Base-by-base conservation (phyloP, 805 yeast genomes). In the Hanseniaspora lachancei region DNA sequence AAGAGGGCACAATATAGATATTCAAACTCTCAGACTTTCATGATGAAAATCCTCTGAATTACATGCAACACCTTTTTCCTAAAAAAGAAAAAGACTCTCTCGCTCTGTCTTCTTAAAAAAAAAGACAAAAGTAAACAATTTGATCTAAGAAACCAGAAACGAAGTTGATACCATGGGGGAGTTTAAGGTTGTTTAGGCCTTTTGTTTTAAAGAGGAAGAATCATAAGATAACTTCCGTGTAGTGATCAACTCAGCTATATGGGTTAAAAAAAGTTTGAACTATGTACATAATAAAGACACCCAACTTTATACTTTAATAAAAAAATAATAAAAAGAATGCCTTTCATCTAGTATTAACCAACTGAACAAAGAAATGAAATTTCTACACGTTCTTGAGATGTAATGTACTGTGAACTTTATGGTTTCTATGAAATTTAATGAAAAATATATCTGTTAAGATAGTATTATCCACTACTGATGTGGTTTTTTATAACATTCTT, bases 391-490 rank as follows among this genome's bases (percentile, higher is more conserved):
- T 20, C 55, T 35, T 51, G 55, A 41, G 51, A 40, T 46, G 46
- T 36, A 51, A 46, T 51, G 55, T 29, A 40, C 57, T 57, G 32
- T 49, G 66, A 62, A 63, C 60, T 69, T 41, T 63, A 61, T 65
- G 72, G 71, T 68, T 68, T 66, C 71, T 67, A 68, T 66, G 59
- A 62, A 55, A 60, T 61, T 57, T 64, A 67, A 68, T 68, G 68
- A 68, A 68, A 68, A 68, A 67, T 68, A 68, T 68, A 51, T 51
- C 55, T 51, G 70, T 66, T 66, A 69, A 68, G 72, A 68, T 67
- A 68, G 72, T 68, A 68, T 66, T 68, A 68, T 68, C 72, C 72
- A 68, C 70, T 67, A 68, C 72, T 68, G 72, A 68, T 68, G 72
- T 64, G 61, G 68, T 63, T 58, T 53, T 61, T 62, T 12, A 39